Evolutionary conservation across 805 yeast genomes (phyloP).

Genomic region (Lipomyces spencermartinsiae): DNA sequence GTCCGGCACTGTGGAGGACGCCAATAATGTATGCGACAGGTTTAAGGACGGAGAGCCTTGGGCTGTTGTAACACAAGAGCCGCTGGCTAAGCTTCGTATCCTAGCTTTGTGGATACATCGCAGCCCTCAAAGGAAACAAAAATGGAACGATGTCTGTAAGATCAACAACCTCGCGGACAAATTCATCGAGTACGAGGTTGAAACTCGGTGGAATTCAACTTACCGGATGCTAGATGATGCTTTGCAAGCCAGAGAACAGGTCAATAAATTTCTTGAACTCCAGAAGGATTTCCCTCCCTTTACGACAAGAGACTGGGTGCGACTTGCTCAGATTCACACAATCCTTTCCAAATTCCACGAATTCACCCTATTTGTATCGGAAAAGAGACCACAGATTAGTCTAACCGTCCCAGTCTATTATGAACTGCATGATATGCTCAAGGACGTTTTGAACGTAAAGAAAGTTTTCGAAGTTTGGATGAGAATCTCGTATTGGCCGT

Average conservation of each 20-base stretch:
- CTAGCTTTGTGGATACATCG: background rate
- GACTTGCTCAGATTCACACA: background rate
- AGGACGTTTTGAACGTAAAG: background rate
- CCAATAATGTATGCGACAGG: background rate
- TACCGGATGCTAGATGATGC: background rate
- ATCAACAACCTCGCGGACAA: too few species aligned
- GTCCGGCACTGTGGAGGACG: background rate
- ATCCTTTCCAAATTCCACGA: too few species aligned
- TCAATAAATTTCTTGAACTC: background rate
- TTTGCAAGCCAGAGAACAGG: background rate
- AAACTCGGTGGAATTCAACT: background rate
- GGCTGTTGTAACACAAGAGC: background rate
- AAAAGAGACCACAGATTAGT: too few species aligned
- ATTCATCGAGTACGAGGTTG: too few species aligned
- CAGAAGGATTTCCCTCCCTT: background rate
- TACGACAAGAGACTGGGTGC: background rate
- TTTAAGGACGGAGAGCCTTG: background rate
- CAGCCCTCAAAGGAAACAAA: background rate
- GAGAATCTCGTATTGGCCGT: background rate
- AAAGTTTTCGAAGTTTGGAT: background rate
- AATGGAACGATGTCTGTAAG: too few species aligned
- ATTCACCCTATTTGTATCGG: too few species aligned
- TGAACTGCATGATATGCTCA: too few species aligned
- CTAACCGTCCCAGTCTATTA: too few species aligned
- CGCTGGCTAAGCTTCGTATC: background rate